Percentiles rank a stretch among this genome's conserved stretches.
These are phyloP conservation scores for Backusella liffmaniae DNA, from an alignment of 192 early-diverging fungal genomes.

Conservation along the genomic window DNA sequence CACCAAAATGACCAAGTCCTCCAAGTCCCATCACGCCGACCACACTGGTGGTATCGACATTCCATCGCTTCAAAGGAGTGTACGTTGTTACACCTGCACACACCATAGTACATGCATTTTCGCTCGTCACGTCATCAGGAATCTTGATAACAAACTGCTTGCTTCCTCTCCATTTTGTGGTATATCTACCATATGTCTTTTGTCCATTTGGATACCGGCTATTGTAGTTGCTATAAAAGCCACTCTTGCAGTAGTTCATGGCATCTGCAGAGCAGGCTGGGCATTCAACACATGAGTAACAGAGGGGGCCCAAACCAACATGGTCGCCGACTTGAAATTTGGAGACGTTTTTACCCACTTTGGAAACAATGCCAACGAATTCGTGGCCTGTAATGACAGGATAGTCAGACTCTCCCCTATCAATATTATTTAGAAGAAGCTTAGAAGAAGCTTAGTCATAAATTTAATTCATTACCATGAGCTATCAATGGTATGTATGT, in stretches of 20 bases:
- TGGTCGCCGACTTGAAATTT: conserved; percentile 55
- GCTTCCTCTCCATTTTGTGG: conserved; percentile 41
- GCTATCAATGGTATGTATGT: conserved; percentile 59
- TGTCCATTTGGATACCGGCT: conserved; percentile 15
- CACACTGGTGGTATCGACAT: conserved; percentile 33
- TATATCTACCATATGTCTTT: conserved; percentile 38
- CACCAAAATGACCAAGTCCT: conserved; percentile 57
- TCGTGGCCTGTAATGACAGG: conserved; percentile 45
- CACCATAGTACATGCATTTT: conserved; percentile 64
- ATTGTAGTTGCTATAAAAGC: conserved; percentile 1
- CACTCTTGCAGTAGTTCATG: background rate
- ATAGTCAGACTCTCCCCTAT: background rate
- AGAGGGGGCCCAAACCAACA: conserved; percentile 39
- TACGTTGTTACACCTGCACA: conserved; percentile 73
- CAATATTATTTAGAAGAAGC: too few relatives aligned
- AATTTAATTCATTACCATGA: background rate
- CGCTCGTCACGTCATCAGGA: conserved; percentile 42
- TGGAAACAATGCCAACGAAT: conserved; percentile 43
- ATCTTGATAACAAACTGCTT: conserved; percentile 58
- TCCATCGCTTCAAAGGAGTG: background rate
- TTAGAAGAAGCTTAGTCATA: too few relatives aligned
- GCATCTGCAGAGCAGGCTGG: background rate
- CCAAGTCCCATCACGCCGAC: background rate
- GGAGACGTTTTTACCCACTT: conserved; percentile 32
- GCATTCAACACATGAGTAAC: background rate